Percentiles rank a stretch among this genome's conserved stretches.
These are phyloP conservation scores for Geotrichum histeridarum DNA, from an alignment of 1,139 yeast genomes.

Conservation along the genomic window DNA sequence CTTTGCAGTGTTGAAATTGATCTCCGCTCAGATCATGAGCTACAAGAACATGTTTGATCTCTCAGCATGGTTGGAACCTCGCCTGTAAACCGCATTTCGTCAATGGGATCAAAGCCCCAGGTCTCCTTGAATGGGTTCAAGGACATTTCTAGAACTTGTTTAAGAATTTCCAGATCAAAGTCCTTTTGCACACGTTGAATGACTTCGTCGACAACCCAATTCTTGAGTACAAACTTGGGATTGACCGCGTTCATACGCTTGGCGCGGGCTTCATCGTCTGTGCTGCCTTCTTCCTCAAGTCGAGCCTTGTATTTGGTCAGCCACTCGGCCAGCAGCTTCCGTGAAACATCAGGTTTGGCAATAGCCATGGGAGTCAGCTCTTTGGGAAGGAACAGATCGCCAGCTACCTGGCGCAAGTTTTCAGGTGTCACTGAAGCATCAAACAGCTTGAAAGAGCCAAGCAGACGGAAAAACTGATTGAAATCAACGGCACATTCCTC, in stretches of 20 bases:
- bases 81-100: constrained; percentile 29
- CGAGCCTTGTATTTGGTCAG: constrained; percentile 40
- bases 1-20: constrained; percentile 18
- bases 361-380: constrained; percentile 23
- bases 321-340: constrained; percentile 38
- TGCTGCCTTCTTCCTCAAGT: constrained; percentile 38
- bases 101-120: constrained; percentile 32
- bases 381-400: constrained; percentile 3
- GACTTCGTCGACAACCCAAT: constrained; percentile 84
- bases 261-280: constrained; percentile 38
- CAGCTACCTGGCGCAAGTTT: constrained; percentile 6
- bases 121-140: constrained; percentile 37
- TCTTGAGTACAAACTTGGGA: constrained; percentile 78
- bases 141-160: constrained; percentile 37
- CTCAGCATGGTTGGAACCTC: constrained; percentile 30
- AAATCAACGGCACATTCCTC: constrained; percentile 65
- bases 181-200: constrained; percentile 39
- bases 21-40: constrained; percentile 16
- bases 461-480: constrained; percentile 64
- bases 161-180: constrained; percentile 28
- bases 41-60: constrained; percentile 33
- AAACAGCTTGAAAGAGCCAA: constrained; percentile 46
- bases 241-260: constrained; percentile 48
- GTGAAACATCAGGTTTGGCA: not conserved
- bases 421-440: constrained; percentile 16